These are phyloP conservation scores for Camellia granthamiana DNA, from an alignment of 148 eudicot species.

Conservation along the genomic window DNA sequence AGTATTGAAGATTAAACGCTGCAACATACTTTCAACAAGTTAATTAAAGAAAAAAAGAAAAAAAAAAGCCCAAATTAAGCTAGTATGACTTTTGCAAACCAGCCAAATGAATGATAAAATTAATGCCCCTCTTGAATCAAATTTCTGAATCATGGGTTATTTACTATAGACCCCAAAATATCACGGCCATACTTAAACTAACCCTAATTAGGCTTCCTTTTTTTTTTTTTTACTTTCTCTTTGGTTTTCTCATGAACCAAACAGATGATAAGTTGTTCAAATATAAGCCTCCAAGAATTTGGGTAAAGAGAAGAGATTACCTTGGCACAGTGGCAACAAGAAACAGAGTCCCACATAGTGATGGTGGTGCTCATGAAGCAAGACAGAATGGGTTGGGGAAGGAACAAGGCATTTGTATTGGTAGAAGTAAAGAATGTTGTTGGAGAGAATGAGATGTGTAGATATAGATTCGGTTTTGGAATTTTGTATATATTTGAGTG, in stretches of 20 bases:
- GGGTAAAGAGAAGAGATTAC: constrained; percentile 24
- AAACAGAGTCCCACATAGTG: constrained; percentile 51
- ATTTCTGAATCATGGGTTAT: not conserved
- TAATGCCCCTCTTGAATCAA: too few species aligned
- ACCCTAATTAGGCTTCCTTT: too few species aligned
- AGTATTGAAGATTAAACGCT: not conserved
- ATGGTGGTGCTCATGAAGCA: not conserved
- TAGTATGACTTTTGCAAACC: too few species aligned
- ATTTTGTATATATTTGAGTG: not conserved
- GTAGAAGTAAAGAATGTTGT: not conserved
- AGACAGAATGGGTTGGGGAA: not conserved
- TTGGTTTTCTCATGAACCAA: too few species aligned
- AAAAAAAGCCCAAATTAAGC: not conserved
- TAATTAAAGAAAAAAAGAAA: not conserved
- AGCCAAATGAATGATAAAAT: too few species aligned
- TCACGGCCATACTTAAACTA: too few species aligned
- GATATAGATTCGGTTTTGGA: not conserved
- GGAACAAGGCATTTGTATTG: not conserved
- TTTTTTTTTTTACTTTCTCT: too few species aligned
- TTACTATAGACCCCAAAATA: too few species aligned
- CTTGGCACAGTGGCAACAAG: constrained; percentile 42
- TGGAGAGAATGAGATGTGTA: not conserved
- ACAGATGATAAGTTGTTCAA: too few species aligned
- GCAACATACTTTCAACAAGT: not conserved
- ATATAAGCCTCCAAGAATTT: not conserved